Percentiles rank a stretch among this genome's conserved stretches.
phyloP scores from a whole-genome alignment of 2,329 filamentous ascomycete species.

The Colletotrichum nymphaeae region DNA sequence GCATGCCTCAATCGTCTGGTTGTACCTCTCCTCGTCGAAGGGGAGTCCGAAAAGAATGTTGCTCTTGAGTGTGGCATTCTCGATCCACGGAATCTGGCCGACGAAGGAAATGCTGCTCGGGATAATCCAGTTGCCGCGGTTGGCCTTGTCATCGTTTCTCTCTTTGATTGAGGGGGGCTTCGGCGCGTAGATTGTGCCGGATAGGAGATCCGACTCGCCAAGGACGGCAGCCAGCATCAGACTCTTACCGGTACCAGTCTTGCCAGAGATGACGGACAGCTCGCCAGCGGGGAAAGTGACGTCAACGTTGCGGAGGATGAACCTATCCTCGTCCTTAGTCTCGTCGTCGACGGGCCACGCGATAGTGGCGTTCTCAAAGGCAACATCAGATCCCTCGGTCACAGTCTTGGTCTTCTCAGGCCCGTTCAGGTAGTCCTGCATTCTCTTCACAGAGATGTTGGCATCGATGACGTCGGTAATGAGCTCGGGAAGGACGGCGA shows the following conservation, averaged over 20 bases:
- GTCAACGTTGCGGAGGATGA: constrained; percentile 73
- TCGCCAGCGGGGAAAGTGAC: constrained; percentile 75
- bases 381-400: constrained; percentile 67
- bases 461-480: constrained; percentile 78
- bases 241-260: constrained; percentile 83
- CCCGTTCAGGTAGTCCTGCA: constrained; percentile 76
- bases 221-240: constrained; percentile 79
- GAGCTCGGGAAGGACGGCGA: constrained; percentile 79
- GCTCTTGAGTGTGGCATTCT: constrained; percentile 81
- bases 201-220: constrained; percentile 78
- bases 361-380: constrained; percentile 75
- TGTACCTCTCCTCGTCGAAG: constrained; percentile 75
- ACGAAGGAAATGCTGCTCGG: constrained; percentile 79
- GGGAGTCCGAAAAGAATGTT: constrained; percentile 85
- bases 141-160: constrained; percentile 72
- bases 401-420: constrained; percentile 71
- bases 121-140: constrained; percentile 74
- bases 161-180: constrained; percentile 57
- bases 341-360: constrained; percentile 79
- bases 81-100: constrained; percentile 86
- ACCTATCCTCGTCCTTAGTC: constrained; percentile 67
- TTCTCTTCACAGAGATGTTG: constrained; percentile 77
- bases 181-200: constrained; percentile 70
- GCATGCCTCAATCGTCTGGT: constrained; percentile 77
- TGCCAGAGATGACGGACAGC: constrained; percentile 80